Percentiles rank a stretch among this genome's conserved stretches.
phyloP scores from a whole-genome alignment of 169 alveolate species.

The Plasmodium coatneyi region DNA sequence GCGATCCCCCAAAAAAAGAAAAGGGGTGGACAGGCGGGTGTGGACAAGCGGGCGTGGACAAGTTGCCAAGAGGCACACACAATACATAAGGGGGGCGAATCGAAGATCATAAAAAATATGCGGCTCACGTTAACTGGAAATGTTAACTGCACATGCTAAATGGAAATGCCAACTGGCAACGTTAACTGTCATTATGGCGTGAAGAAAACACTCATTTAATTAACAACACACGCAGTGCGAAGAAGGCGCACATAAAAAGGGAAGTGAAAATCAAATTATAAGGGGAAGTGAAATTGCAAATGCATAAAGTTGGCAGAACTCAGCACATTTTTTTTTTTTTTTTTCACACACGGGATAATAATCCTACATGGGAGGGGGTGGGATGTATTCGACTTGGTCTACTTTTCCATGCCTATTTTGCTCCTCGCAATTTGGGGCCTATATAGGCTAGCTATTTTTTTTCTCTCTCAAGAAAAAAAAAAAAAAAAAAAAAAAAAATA shows the following conservation, averaged over 20 bases:
- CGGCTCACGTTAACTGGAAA: background rate
- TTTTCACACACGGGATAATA: background rate
- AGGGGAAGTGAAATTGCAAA: background rate
- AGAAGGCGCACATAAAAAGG: background rate
- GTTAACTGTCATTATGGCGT: background rate
- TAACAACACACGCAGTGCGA: background rate
- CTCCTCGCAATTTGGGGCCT: background rate
- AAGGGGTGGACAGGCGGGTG: background rate
- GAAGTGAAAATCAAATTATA: background rate
- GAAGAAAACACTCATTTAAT: background rate
- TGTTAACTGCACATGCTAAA: background rate
- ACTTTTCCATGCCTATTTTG: background rate
- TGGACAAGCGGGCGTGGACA: background rate
- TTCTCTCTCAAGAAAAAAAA: background rate
- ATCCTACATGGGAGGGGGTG: background rate
- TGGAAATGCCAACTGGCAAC: background rate
- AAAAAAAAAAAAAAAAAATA: background rate
- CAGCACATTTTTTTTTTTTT: background rate
- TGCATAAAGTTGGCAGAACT: background rate
- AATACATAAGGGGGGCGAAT: background rate
- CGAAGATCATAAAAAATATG: background rate
- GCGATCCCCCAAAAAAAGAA: background rate
- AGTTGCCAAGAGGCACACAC: background rate
- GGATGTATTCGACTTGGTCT: background rate
- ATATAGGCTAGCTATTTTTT: background rate